Percentiles rank a stretch among this genome's conserved stretches.
Conservation (phyloP, 176 grass and related monocot genomes). For the Aegilops umbellulata region DNA sequence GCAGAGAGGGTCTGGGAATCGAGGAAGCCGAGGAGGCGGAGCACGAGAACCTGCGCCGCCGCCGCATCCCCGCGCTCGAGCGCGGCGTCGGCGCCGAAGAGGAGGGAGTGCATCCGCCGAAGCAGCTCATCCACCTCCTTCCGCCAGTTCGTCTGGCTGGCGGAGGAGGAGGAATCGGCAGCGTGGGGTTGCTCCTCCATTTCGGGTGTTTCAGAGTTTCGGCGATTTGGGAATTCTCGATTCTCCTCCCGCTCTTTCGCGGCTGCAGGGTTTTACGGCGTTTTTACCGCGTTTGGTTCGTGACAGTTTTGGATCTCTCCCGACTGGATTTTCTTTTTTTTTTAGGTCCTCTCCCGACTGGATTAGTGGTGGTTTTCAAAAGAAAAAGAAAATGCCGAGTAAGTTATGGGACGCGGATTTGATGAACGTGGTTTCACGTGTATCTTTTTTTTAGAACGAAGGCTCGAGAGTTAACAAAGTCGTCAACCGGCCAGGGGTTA, state of each 20-base stretch:
- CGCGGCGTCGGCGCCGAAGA: constrained; percentile 70
- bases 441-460: no score
- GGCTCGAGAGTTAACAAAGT: no score
- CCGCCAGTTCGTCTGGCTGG: constrained; percentile 51
- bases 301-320: no score
- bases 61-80: constrained; percentile 58
- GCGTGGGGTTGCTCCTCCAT: constrained; percentile 25
- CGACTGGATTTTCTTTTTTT: no score
- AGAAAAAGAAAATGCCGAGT: no score
- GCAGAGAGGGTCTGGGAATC: constrained; percentile 37
- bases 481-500: no score
- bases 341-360: no score
- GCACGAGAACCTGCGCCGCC: constrained; percentile 55
- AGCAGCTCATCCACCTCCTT: constrained; percentile 52
- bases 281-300: no score
- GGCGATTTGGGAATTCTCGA: background rate
- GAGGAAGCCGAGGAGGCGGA: constrained; percentile 93
- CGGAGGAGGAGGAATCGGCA: constrained; percentile 4
- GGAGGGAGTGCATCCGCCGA: constrained; percentile 62
- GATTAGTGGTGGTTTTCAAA: no score
- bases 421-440: no score
- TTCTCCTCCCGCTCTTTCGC: background rate
- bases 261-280: no score
- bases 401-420: no score
- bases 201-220: background rate